Conservation (phyloP, 495 filamentous ascomycete genomes). For the Neurospora sp. region DNA sequence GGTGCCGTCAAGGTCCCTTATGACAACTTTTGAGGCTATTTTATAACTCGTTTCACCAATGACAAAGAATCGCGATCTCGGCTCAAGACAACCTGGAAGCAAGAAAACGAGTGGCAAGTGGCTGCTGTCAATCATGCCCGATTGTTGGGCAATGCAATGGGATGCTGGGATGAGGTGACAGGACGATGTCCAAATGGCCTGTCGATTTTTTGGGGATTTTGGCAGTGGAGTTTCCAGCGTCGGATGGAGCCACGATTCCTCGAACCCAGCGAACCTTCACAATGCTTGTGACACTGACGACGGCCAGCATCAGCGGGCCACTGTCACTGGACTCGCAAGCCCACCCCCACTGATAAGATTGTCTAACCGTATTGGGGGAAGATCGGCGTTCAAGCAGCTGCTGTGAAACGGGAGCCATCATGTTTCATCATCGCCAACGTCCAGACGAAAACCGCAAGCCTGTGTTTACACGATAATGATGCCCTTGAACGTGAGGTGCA, state of each 20-base stretch:
- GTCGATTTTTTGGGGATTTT: neutral
- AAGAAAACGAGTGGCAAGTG: neutral
- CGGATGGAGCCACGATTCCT: neutral
- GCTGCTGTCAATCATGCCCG: neutral
- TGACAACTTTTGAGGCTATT: neutral
- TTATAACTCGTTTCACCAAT: neutral
- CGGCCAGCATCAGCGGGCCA: neutral
- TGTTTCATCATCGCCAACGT: neutral
- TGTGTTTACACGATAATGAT: neutral
- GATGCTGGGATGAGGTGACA: neutral
- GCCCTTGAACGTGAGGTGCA: neutral
- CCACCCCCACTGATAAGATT: neutral
- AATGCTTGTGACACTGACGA: neutral
- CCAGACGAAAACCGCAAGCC: neutral
- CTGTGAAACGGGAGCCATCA: neutral
- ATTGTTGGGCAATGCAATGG: constrained; percentile 1
- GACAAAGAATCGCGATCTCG: neutral
- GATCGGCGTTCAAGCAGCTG: neutral
- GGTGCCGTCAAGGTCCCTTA: neutral
- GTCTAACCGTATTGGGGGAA: neutral
- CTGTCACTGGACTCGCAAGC: neutral
- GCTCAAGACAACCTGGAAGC: neutral
- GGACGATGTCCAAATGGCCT: neutral
- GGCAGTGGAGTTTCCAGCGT: neutral
- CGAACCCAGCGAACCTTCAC: neutral